A percentile compares a stretch with the other conserved stretches of the same genome.
Evolutionary conservation across 2,329 filamentous ascomycete species (phyloP).

Genomic region (Alternaria triticimaculans): DNA sequence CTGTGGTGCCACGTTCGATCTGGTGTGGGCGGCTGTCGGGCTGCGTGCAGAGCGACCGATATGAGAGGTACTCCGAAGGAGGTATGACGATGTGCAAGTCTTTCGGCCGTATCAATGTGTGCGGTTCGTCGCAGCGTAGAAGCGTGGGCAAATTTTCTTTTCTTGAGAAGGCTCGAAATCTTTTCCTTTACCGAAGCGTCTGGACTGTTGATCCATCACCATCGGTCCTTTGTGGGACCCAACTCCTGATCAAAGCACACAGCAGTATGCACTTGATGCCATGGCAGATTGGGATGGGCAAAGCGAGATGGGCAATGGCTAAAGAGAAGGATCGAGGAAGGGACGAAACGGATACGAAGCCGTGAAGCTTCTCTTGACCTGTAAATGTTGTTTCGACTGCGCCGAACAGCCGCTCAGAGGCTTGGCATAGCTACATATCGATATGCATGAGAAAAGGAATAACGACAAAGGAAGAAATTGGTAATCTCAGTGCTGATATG

Average conservation of each 20-base stretch:
- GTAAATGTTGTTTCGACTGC: slow-evolving; percentile 10
- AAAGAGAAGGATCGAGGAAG: not conserved
- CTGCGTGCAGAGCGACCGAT: not conserved
- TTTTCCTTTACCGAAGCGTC: not conserved
- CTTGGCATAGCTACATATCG: slow-evolving; percentile 7
- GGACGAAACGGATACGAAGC: not conserved
- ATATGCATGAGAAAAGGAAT: not conserved
- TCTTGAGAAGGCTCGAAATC: not conserved
- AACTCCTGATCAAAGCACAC: not conserved
- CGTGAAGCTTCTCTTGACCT: slow-evolving; percentile 1
- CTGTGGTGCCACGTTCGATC: not conserved
- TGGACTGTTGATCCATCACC: not conserved
- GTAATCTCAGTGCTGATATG: not conserved
- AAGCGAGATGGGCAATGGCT: not conserved
- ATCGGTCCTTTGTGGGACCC: not conserved
- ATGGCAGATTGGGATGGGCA: not conserved
- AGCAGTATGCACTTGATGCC: not conserved
- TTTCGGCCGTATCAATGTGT: not conserved
- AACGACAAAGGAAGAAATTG: not conserved
- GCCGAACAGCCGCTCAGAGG: slow-evolving; percentile 17
- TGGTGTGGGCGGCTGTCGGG: not conserved
- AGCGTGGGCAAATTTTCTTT: not conserved
- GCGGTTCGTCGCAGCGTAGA: not conserved
- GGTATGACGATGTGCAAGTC: not conserved
- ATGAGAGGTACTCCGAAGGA: not conserved